Percentiles rank a stretch among this genome's conserved stretches.
These are phyloP conservation scores for Naumovozyma castellii DNA, from an alignment of 805 yeast species.

Conservation along the genomic window DNA sequence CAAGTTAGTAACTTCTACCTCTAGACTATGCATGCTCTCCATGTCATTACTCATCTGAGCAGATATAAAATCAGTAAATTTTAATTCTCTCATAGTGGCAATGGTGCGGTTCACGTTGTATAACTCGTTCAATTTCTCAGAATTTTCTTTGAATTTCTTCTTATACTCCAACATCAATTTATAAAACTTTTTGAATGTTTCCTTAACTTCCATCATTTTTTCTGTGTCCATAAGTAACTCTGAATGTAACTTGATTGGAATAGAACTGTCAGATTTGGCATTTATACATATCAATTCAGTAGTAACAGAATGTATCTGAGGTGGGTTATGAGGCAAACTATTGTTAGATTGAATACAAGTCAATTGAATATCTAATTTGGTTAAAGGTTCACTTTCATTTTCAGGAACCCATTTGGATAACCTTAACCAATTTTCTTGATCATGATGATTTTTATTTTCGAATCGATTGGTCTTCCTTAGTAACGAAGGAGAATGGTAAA, in stretches of 20 bases:
- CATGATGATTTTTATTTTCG: constrained; percentile 27
- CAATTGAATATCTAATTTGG: constrained; percentile 23
- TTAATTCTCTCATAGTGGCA: constrained; percentile 15
- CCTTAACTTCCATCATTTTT: constrained; percentile 17
- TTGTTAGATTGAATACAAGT: constrained; percentile 28
- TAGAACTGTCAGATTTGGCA: constrained; percentile 29
- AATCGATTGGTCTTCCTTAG: constrained; percentile 31
- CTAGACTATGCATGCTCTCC: constrained; percentile 24
- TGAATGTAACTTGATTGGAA: constrained; percentile 35
- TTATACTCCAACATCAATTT: constrained; percentile 8
- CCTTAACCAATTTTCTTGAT: constrained; percentile 29
- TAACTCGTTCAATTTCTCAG: constrained; percentile 18
- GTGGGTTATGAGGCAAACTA: constrained; percentile 23
- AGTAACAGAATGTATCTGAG: constrained; percentile 23
- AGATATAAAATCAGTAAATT: constrained; percentile 24
- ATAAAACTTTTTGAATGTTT: constrained; percentile 14
- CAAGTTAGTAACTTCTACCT: constrained; percentile 12
- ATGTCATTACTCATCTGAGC: constrained; percentile 24
- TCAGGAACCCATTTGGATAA: constrained; percentile 23
- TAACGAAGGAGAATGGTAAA: constrained; percentile 32
- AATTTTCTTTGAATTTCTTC: constrained; percentile 17
- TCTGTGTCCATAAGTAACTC: constrained; percentile 23
- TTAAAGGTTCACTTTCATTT: constrained; percentile 22
- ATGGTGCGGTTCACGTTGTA: constrained; percentile 16
- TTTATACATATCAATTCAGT: constrained; percentile 30